phyloP scores from a whole-genome alignment of 306 rosid species.

The Castanopsis chinensis region DNA sequence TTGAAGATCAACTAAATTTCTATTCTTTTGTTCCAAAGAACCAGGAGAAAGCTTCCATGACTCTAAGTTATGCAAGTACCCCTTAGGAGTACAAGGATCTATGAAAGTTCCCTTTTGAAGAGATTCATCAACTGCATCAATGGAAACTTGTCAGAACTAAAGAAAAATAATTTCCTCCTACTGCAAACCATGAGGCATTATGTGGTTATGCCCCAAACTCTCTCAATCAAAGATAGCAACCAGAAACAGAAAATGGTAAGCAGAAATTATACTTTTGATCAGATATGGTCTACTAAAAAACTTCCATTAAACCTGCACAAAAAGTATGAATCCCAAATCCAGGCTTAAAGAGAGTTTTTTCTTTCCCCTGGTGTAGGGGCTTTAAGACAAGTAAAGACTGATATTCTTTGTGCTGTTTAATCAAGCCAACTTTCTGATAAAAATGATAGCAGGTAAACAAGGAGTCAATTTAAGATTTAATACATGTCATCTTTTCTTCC shows the following conservation, averaged over 20 bases:
- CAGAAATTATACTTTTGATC: background rate
- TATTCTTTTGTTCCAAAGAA: conserved; percentile 33
- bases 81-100: conserved; percentile 92
- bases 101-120: conserved; percentile 38
- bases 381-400: too few relatives aligned
- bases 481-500: too few relatives aligned
- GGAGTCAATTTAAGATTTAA: too few relatives aligned
- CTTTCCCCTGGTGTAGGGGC: too few relatives aligned
- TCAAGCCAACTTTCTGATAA: too few relatives aligned
- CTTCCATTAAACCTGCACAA: too few relatives aligned
- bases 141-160: conserved; percentile 3
- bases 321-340: too few relatives aligned
- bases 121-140: conserved; percentile 65
- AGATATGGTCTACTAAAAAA: too few relatives aligned
- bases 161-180: conserved; percentile 28
- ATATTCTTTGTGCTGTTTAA: too few relatives aligned
- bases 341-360: too few relatives aligned
- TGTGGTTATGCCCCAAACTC: background rate
- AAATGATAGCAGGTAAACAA: too few relatives aligned
- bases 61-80: conserved; percentile 53
- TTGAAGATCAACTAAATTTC: conserved; percentile 42
- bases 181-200: conserved; percentile 1
- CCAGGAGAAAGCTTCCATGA: conserved; percentile 54
- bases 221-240: background rate
- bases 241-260: background rate